Base-by-base conservation (phyloP, 306 rosid genomes). In the Prosopis cineraria region DNA sequence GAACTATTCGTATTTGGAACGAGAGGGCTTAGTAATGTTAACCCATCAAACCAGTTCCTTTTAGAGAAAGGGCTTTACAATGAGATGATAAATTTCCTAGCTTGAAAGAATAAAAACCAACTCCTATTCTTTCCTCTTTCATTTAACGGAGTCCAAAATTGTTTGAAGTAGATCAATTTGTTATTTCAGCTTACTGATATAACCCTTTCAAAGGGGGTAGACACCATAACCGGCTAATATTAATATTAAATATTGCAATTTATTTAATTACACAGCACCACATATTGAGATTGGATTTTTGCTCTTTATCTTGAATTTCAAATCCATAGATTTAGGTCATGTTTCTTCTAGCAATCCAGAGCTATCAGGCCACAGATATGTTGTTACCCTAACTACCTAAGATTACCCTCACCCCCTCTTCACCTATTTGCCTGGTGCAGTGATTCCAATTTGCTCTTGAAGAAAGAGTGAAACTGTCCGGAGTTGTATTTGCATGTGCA, bases 31-130 rank as follows among this genome's bases (percentile, higher is more conserved):
- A 6, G 8, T 59, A 25, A 64, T 22, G 24, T 62, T 64, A 40
- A 58, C 65, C 34, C 58, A 45, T 16, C 52, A 3, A 44, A 17
- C 48, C 11, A 3, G 20, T 40, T n/a, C 34, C 52, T 8, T 76
- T 70, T 50, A 68, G 76, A 75, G 53, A 9, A 36, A 36, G 62
- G 59, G 68, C 47, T 47, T 76, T 47, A 74, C 37, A 50, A 44
- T 44, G 29, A 24, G 36, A 56, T 74, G 30, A 14, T 40, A 31
- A 50, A 50, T 50, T 13, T 50, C 20, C 11, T 7, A 63, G 53
- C 39, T 41, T 34, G 34, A 36, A 44, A 72, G n/a, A 7, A 45
- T 45, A 45, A 47, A 47, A n/a, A 10, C 8, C 27, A 0, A 53
- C 31, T 6, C 31, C 60, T 20, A 3, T 55, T 31, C 7, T 55